Evolutionary conservation across 2,329 filamentous ascomycete genomes (phyloP), one percentile per base, ranked within the genome.

Genomic region (Hypocreales sp.): DNA sequence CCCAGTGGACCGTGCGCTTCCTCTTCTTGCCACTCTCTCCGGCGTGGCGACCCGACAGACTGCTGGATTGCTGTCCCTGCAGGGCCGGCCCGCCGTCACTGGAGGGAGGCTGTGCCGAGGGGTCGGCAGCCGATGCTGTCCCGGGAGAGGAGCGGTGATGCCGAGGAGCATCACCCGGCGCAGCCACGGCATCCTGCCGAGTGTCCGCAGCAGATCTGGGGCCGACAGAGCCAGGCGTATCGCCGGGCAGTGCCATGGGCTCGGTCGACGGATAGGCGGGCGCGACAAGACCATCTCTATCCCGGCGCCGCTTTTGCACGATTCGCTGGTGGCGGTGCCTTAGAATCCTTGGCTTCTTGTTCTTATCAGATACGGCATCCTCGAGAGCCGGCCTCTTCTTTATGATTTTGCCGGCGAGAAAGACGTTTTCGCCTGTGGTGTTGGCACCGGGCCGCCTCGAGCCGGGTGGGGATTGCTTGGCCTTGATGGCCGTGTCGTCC

Each of bases 371-470:
- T 31, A 60, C 56, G 7, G 30, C 46, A 4, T 60, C 51, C 10
- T 37, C 40, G 4, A 68, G 41, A 9, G 36, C 51, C 2, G 30
- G 23, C 10, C 56, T 48, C 13, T 40, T 38, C 33, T 54, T 61
- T 17, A 39, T 45, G 15, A 37, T 42, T 31, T 48, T 61, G 2
- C 64, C 62, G 8, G 49, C 49, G 6, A 42, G 35, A 25, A 68
- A 68, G 1, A 68, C 53, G 31, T 67, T 69, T 17, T 29, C 29
- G 16, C 30, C 34, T n/a, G n/a, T n/a, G n/a, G n/a, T n/a, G n/a
- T n/a, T n/a, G 5, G 23, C 25, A 8, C 29, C 27, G 14, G 33
- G 27, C 20, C 28, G 26, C 16, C 33, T 26, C 20, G 28, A 20
- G 4, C 2, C 13, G 1, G 18, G 19, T 6, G n/a, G 13, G 3